Evolutionary conservation across 2,329 filamentous ascomycete species (phyloP).

Genomic region (Colletotrichum zoysiae): DNA sequence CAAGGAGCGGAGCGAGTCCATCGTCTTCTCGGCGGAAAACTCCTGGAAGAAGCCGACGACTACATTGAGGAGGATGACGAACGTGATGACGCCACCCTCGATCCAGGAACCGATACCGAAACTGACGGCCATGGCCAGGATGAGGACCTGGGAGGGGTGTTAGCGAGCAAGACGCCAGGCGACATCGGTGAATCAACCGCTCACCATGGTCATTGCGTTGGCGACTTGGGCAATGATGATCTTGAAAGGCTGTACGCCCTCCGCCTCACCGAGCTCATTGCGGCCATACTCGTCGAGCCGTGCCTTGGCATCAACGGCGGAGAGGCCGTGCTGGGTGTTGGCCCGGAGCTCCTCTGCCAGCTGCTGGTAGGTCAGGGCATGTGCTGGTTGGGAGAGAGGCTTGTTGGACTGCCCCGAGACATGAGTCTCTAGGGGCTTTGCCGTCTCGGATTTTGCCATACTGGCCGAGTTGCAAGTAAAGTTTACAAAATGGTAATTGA

Average conservation of each 20-base stretch:
- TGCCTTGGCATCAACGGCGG: conserved; percentile 60
- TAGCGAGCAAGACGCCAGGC: background rate
- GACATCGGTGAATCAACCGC: no score
- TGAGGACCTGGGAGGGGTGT: conserved; percentile 51
- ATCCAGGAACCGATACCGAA: conserved; percentile 67
- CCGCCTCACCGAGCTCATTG: conserved; percentile 70
- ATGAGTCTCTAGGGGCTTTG: conserved; percentile 46
- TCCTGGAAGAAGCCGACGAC: conserved; percentile 68
- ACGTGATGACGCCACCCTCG: conserved; percentile 66
- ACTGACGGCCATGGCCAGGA: conserved; percentile 65
- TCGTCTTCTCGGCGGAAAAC: conserved; percentile 67
- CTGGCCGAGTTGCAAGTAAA: no score
- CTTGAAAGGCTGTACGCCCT: conserved; percentile 67
- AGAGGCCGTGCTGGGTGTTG: conserved; percentile 68
- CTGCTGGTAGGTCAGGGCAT: conserved; percentile 63
- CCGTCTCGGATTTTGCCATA: conserved; percentile 27
- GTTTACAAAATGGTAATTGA: no score
- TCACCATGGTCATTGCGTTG: conserved; percentile 73
- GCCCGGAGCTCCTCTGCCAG: conserved; percentile 65
- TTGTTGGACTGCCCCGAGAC: conserved; percentile 51
- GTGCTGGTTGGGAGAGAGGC: conserved; percentile 69
- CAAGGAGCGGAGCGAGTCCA: conserved; percentile 64
- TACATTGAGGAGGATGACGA: conserved; percentile 65
- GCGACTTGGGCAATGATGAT: conserved; percentile 73
- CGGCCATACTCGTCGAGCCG: conserved; percentile 67